Base-by-base conservation (phyloP, 768 basidiomycete genomes). In the Naganishia vishniacii region DNA sequence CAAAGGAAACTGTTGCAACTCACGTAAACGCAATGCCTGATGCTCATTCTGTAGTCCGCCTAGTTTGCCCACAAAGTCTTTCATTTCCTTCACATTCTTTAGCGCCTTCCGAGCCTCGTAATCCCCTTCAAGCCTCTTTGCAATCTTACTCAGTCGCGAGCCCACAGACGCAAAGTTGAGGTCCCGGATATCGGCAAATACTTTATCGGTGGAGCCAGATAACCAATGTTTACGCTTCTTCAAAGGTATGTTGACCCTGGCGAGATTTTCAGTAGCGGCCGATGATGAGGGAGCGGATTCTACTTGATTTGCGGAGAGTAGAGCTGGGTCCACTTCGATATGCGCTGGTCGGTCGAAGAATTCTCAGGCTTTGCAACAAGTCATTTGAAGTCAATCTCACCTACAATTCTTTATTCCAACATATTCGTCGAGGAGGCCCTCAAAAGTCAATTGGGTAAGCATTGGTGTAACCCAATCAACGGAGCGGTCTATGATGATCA, bases 401-500 rank as follows among this genome's bases (percentile, higher is more conserved):
- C 65, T 70, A 91, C 93, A 88, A 72, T 95, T 91, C 76, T 84
- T 88, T 66, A 99, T 86, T 0, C 90, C 88, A 48, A 95, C 81
- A 37, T 91, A 79, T 75, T 99, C 95, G 72, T 98, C 95, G 34
- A 97, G 82, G 49, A 99, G 85, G 20, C 95, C 95, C 74, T 98
- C 88, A 69, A 98, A 98, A 0, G 95, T 99, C 62, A 98, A 80
- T 72, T 98, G 93, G 2, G 95, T 98, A 48, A 94, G 83, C 56
- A 98, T 80, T 1, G 95, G 91, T 0, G 95, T 95, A 65, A 98
- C 85, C 88, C 97, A 88, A 72, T 99, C 95, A 11, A 88, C 85
- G 34, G 86, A 85, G 49, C 95, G 85, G 75, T 99, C 95, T 63
- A 99, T 70, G 40, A 98, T 81, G 68, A 99, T 86, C 65, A 98